Conservation (phyloP, 2,329 filamentous ascomycete genomes). For the Colletotrichum navitas region DNA sequence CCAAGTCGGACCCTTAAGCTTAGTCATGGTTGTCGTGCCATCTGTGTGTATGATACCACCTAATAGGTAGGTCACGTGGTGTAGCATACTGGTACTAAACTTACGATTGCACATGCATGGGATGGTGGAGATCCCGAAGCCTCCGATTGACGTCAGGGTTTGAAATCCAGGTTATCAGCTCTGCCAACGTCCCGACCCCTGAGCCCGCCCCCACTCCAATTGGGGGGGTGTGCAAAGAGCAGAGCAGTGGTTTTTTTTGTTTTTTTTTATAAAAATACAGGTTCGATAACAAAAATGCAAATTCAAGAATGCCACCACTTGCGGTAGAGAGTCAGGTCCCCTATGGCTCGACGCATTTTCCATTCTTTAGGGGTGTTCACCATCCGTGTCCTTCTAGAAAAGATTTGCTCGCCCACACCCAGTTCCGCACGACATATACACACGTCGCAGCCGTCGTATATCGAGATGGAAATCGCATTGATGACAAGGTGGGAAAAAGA, state of each 20-base stretch:
- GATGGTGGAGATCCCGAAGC: slow-evolving; percentile 36
- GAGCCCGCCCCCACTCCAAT: neutral
- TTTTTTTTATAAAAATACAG: neutral
- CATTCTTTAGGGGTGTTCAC: neutral
- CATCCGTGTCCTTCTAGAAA: slow-evolving; percentile 17
- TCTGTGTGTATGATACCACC: neutral
- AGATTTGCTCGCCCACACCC: too few species aligned
- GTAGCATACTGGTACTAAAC: too few species aligned
- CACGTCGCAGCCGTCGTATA: too few species aligned
- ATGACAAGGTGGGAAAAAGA: too few species aligned
- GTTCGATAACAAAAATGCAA: neutral
- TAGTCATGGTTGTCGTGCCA: too few species aligned
- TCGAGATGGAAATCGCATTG: too few species aligned
- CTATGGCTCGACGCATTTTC: neutral
- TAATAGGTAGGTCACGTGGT: neutral
- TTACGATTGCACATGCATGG: too few species aligned
- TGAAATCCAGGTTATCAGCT: neutral
- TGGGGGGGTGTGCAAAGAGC: neutral
- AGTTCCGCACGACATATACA: too few species aligned
- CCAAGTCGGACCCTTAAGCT: slow-evolving; percentile 27
- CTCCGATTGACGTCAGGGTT: slow-evolving; percentile 41
- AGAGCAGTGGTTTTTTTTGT: neutral
- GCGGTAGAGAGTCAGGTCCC: slow-evolving; percentile 24
- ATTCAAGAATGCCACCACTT: neutral
- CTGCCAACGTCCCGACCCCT: neutral